These are phyloP conservation scores for Ophiostoma sp. DNA, from an alignment of 2,329 filamentous ascomycete genomes.

Conservation along the genomic window DNA sequence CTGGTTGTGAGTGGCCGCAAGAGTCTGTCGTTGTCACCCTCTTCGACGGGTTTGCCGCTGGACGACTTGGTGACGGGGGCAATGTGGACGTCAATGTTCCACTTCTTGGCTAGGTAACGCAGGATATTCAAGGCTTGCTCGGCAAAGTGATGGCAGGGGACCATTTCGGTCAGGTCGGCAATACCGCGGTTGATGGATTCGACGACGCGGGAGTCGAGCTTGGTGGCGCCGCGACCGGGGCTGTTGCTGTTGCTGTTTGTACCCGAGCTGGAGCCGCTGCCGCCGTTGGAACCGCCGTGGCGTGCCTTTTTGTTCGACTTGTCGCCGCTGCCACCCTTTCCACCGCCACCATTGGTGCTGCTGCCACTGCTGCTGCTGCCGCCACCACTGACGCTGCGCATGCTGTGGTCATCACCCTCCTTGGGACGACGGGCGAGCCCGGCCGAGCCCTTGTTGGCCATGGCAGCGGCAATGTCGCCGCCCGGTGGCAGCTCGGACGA, in stretches of 20 bases:
- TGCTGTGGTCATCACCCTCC: constrained; percentile 1
- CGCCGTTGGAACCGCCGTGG: neutral
- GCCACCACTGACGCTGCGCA: neutral
- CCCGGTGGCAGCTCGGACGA: constrained; percentile 14
- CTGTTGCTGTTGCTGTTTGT: neutral
- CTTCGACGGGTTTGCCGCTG: neutral
- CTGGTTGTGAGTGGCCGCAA: constrained; percentile 53
- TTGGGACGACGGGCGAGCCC: constrained; percentile 7
- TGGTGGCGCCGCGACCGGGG: neutral
- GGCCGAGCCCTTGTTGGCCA: neutral
- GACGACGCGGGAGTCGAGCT: constrained; percentile 43
- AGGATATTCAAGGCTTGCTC: constrained; percentile 62
- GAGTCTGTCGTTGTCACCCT: neutral
- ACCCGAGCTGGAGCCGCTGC: neutral
- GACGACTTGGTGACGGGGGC: constrained; percentile 25
- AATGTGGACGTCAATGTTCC: constrained; percentile 57
- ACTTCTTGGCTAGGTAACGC: constrained; percentile 58
- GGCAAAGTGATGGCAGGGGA: constrained; percentile 60
- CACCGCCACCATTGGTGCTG: neutral
- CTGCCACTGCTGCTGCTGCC: neutral
- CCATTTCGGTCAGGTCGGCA: constrained; percentile 60
- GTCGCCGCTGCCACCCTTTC: too few species aligned
- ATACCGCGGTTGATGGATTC: constrained; percentile 56
- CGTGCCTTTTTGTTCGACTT: neutral
- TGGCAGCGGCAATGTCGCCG: constrained; percentile 4